Conservation (phyloP, 768 basidiomycete species). For the Serpula lacrymans region DNA sequence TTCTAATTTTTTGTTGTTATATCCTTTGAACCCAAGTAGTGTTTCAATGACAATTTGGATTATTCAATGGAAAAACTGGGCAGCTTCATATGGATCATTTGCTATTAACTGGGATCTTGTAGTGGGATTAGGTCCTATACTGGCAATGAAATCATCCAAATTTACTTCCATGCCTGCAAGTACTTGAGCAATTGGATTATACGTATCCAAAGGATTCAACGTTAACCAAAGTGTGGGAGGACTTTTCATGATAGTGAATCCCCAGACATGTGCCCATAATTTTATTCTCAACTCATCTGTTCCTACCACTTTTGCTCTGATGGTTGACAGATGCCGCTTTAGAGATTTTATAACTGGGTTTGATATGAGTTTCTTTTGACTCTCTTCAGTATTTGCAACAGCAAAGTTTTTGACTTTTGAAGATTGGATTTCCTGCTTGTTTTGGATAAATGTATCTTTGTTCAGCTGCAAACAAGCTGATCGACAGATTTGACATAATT, state of each 20-base stretch:
- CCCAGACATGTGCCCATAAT: conserved; percentile 34
- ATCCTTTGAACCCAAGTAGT: conserved; percentile 29
- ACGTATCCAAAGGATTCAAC: conserved; percentile 37
- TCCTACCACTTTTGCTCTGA: too few species aligned
- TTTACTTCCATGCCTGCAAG: conserved; percentile 37
- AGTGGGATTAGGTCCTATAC: conserved; percentile 18
- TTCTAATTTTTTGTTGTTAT: conserved; percentile 7
- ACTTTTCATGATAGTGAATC: conserved; percentile 21
- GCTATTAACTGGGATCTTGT: conserved; percentile 30
- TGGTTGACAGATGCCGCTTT: too few species aligned
- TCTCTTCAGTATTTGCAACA: too few species aligned
- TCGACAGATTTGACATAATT: too few species aligned
- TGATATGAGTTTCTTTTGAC: too few species aligned
- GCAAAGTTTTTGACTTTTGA: too few species aligned
- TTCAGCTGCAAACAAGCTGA: too few species aligned
- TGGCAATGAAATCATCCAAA: conserved; percentile 28
- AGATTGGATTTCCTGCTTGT: too few species aligned
- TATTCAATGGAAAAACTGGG: conserved; percentile 37
- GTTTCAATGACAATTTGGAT: conserved; percentile 26
- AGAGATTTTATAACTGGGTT: too few species aligned
- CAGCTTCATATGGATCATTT: conserved; percentile 34
- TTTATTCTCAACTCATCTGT: conserved; percentile 28
- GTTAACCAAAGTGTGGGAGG: conserved; percentile 40
- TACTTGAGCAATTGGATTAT: conserved; percentile 40
- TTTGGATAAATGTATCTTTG: too few species aligned